phyloP scores from a whole-genome alignment of 1,284 basidiomycete genomes.

The Cutaneotrichosporon dermatis region DNA sequence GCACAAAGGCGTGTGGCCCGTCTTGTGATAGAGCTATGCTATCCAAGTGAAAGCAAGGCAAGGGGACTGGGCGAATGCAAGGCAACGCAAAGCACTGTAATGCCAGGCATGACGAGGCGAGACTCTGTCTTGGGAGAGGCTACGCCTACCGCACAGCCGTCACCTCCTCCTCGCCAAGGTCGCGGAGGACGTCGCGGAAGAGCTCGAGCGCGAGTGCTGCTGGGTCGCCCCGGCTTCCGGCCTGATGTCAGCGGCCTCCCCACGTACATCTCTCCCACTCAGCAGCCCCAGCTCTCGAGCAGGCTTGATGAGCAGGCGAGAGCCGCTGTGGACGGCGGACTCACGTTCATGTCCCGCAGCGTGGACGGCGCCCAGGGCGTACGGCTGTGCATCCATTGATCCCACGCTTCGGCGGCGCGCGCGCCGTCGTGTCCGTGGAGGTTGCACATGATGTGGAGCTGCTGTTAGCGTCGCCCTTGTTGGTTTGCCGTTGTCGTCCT shows the following conservation, averaged over 20 bases:
- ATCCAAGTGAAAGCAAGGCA: too few relatives aligned
- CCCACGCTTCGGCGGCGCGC: background rate
- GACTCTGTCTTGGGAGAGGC: background rate
- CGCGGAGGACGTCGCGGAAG: constrained; percentile 3
- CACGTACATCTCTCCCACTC: too few relatives aligned
- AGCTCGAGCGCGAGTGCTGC: background rate
- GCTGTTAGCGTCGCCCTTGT: background rate
- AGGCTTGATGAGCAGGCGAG: too few relatives aligned
- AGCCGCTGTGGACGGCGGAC: background rate
- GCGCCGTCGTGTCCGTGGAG: constrained; percentile 3
- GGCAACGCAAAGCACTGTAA: too few relatives aligned
- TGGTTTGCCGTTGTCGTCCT: background rate
- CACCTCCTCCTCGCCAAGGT: constrained; percentile 1
- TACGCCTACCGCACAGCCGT: background rate
- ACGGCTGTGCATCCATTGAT: background rate
- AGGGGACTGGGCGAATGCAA: too few relatives aligned
- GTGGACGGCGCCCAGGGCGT: background rate
- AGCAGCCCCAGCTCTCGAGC: too few relatives aligned
- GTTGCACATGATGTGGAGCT: constrained; percentile 8
- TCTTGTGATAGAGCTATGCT: too few relatives aligned
- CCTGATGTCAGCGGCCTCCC: background rate
- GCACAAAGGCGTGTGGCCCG: too few relatives aligned
- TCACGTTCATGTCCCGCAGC: background rate
- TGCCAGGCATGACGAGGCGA: too few relatives aligned
- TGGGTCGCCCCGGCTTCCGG: background rate